Percentiles rank a stretch among this genome's conserved stretches.
Evolutionary conservation across 768 basidiomycete species (phyloP).

Genomic region (Macrolepiota dolichaula): DNA sequence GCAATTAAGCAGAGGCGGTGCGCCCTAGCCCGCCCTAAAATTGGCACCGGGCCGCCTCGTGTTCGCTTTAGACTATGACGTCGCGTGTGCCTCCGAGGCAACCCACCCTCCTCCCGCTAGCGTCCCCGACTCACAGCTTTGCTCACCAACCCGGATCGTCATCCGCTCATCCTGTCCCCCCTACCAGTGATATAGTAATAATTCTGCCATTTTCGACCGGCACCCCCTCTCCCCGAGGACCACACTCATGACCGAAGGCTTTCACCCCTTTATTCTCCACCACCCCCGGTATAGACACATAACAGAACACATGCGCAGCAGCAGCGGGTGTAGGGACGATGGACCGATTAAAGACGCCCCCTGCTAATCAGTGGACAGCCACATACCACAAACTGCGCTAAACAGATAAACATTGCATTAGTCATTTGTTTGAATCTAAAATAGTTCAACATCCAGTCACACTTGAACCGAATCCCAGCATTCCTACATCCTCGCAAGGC

Average conservation of each 20-base stretch:
- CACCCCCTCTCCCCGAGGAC: not conserved
- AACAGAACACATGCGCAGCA: not conserved
- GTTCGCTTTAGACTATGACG: slow-evolving; percentile 8
- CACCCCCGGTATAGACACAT: not conserved
- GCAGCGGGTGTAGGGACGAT: not conserved
- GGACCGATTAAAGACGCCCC: not conserved
- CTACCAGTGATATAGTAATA: not conserved
- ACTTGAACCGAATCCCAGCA: not conserved
- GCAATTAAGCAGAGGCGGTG: not conserved
- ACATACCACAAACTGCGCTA: not conserved
- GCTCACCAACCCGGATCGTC: not conserved
- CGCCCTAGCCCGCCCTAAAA: not conserved
- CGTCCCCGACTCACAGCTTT: slow-evolving; percentile 5
- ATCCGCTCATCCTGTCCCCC: not conserved
- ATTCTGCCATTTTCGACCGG: not conserved
- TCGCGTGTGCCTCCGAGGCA: not conserved
- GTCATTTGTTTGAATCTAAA: not conserved
- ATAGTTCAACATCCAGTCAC: not conserved
- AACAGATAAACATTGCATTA: not conserved
- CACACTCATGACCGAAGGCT: not conserved
- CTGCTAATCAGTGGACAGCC: not conserved
- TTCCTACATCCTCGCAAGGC: not conserved
- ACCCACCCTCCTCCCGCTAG: slow-evolving; percentile 1
- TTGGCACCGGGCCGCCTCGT: slow-evolving; percentile 9
- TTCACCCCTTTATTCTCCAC: too few species aligned